Evolutionary conservation across 257 asterid species (phyloP), one percentile per base, ranked within the genome.

Genomic region (Fraxinus americana): DNA sequence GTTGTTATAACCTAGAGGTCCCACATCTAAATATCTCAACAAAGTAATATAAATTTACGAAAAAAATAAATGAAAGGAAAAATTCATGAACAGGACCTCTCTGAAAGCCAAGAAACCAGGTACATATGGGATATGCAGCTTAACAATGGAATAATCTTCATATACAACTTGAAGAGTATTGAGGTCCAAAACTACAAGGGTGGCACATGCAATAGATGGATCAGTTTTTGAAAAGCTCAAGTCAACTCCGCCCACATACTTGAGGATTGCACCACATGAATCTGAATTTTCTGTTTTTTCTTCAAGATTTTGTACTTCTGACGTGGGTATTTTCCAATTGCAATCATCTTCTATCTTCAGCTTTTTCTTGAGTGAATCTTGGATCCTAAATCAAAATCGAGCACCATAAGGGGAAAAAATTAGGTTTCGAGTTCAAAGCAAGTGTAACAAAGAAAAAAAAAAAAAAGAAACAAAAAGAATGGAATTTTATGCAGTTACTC

Each of bases 21-120:
- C 35, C 4, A 32, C 35, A 34, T 57, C 66, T 57, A n/a, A 19
- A n/a, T 29, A 17, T 19, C 21, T 25, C 10, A 23, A 17, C 36
- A 41, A 30, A 65, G 9, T 43, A 23, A 10, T 19, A 14, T 17
- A 54, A 78, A 30, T 67, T 38, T 5, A 63, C 80, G 8, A 13
- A 34, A 35, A 30, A 29, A 57, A 32, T 32, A 69, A 61, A 17
- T 8, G 30, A 29, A 78, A 71, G 25, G 23, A 30, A 38, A 12
- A 73, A 7, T 32, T 12, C 1, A 59, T 34, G 52, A 19, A 36
- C 7, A 57, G 78, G 10, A 90, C 97, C 97, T 94, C 98, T 92
- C 98, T 91, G 81, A 94, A 94, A 32, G 98, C 97, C 78, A 94
- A 86, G 86, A 94, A 94, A 1, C 98, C 98, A 25, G 98, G 89